These are phyloP conservation scores for Oenanthe sinensis DNA, from an alignment of 129 eudicot species.

Conservation along the genomic window DNA sequence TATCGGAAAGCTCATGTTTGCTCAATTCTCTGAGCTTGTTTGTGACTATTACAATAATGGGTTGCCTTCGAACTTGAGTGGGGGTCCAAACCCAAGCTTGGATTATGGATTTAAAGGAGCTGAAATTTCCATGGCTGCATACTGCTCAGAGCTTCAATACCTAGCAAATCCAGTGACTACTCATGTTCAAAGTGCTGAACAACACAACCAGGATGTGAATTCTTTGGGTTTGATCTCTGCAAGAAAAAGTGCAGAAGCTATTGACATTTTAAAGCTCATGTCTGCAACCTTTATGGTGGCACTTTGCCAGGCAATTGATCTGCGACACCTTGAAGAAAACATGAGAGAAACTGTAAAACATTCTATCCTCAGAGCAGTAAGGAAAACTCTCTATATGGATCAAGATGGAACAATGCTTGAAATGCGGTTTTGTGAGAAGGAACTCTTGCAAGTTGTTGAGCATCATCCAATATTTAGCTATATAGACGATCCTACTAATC, in stretches of 20 bases:
- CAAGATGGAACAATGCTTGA: constrained; percentile 6
- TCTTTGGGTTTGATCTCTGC: constrained; percentile 9
- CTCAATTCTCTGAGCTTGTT: constrained; percentile 13
- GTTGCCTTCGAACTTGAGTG: constrained; percentile 10
- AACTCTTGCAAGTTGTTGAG: constrained; percentile 10
- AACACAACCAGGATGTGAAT: constrained; percentile 4
- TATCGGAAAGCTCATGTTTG: constrained; percentile 14
- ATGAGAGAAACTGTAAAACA: constrained; percentile 10
- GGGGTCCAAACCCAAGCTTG: constrained; percentile 12
- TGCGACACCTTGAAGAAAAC: constrained; percentile 11
- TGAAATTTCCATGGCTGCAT: constrained; percentile 14
- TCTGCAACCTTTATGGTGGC: constrained; percentile 12
- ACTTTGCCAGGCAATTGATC: constrained; percentile 14
- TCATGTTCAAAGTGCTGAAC: constrained; percentile 8
- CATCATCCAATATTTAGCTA: constrained; percentile 2
- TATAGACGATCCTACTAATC: constrained; percentile 8
- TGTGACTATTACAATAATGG: constrained; percentile 9
- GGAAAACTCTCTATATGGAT: neutral
- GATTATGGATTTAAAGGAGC: constrained; percentile 15
- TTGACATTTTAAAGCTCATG: constrained; percentile 11
- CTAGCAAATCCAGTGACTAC: constrained; percentile 8
- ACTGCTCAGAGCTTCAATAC: constrained; percentile 10
- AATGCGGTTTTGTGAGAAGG: constrained; percentile 4
- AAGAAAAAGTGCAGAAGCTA: constrained; percentile 12
- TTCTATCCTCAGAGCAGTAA: constrained; percentile 1